Evolutionary conservation across 108 stramenopile genomes (phyloP), one percentile per base, ranked within the genome.

Genomic region (Nitzschia sp.): DNA sequence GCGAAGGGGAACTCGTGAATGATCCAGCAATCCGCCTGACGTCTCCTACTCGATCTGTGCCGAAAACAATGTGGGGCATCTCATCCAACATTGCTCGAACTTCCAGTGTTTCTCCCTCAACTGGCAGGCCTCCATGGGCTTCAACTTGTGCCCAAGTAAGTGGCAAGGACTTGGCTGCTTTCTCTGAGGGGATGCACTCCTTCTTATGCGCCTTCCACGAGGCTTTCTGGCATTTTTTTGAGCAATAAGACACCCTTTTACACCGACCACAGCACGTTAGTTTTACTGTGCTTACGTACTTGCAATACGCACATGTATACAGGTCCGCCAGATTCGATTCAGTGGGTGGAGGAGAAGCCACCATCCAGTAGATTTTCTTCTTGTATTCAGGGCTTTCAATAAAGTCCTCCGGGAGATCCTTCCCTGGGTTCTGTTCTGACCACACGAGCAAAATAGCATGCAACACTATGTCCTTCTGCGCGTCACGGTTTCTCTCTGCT

Each of bases 181-280:
- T 66, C 6, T 67, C 46, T 15, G 28, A 24, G 1, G 31, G 54
- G 19, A 71, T 54, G 54, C 78, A 79, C 17, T 36, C 23, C 46
- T 59, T 71, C 24, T 81, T 81, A 56, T 76, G 75, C 2, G 75
- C 80, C 31, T 76, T 76, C 75, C 80, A 76, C 2, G 53, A 56
- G n/a, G 64, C 35, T 46, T 21, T 51, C 42, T 81, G 80, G 55
- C 80, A 76, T 3, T 76, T 71, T 28, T 30, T 38, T n/a, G 24
- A 54, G 56, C 80, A 81, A 42, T 81, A 81, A 1, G 55, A 29
- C 4, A 72, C 56, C 56, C 26, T 66, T 46, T 81, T 81, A 64
- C 80, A 81, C 8, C 74, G 31, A 1, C 53, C 24, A 46, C 78
- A 79, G 36, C 57, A 18, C 11, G n/a, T 46, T 1, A 79, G 56